Conservation (phyloP, 1,284 basidiomycete species). For the Ceratorhiza oryzae-sativae region DNA sequence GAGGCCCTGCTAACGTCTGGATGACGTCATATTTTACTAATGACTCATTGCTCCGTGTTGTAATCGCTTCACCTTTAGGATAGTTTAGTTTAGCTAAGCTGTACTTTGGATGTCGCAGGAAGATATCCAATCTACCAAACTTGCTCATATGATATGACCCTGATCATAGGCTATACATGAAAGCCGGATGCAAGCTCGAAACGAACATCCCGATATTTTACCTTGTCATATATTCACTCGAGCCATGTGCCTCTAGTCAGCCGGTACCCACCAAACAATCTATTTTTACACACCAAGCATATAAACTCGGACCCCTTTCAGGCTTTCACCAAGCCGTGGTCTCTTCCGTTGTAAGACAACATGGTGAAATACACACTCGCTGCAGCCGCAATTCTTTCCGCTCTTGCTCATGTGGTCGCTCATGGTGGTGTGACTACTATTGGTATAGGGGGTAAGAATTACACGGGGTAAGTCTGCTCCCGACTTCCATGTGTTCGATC, state of each 20-base stretch:
- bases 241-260: background rate
- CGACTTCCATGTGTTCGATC: too few relatives aligned
- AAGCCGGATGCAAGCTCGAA: background rate
- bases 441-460: conserved; percentile 4
- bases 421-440: conserved; percentile 25
- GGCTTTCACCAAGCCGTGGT: background rate
- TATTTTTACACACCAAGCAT: background rate
- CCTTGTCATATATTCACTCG: background rate
- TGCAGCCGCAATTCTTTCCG: background rate
- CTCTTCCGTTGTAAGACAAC: background rate
- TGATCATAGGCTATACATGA: background rate
- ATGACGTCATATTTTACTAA: too few relatives aligned
- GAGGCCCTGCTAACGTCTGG: too few relatives aligned
- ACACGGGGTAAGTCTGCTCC: background rate
- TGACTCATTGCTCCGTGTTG: too few relatives aligned
- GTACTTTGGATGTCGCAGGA: too few relatives aligned
- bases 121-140: too few relatives aligned
- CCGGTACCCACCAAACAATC: background rate
- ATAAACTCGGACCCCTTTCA: too few relatives aligned
- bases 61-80: too few relatives aligned
- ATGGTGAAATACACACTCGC: background rate
- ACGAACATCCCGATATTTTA: conserved; percentile 27
- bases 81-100: too few relatives aligned
- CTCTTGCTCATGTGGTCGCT: background rate
- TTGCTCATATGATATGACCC: background rate